Evolutionary conservation across 2,329 filamentous ascomycete genomes (phyloP), one percentile per base, ranked within the genome.

Genomic region (Nigrospora sphaerica): DNA sequence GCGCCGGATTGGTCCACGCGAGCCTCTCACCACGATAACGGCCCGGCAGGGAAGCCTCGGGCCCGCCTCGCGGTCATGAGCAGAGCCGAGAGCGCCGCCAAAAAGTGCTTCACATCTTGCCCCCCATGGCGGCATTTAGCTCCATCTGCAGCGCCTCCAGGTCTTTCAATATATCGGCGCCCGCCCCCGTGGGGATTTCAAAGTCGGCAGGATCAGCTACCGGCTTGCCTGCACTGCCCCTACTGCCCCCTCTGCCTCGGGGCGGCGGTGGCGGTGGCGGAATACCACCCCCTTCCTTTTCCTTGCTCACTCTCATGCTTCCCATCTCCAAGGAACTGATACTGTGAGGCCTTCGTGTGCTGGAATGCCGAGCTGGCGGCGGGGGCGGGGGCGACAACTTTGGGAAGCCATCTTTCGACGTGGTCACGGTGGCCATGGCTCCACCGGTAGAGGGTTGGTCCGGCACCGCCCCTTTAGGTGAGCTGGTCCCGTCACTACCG

Each of bases 61-160:
- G 5, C 23, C 23, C 23, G 23, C 23, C 23, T 28, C 23, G 23
- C 7, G 5, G 23, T 28, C 23, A 28, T 28, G 23, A 10, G 23
- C 23, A 28, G 23, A 28, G 23, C 23, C 23, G 23, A 28, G 23
- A 28, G 23, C 23, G 6, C 19, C 19, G 19, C 6, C n/a, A 33
- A 14, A 3, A 32, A 14, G 10, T n/a, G 9, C 42, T 33, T 44
- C 33, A 45, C 13, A 16, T 6, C n/a, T 32, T 66, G 23, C 23
- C 23, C 9, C 67, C 72, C 55, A 77, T 69, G 39, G 85, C 58
- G 4, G 79, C 85, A 64, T 92, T 86, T 35, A 92, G 86, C 58
- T 92, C 87, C 58, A 77, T 77, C 64, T 88, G 86, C 51, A 92
- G 65, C 18, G 81, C 81, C 40, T 80, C 77, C 46, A 92, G 65